Evolutionary conservation across 1,139 yeast species (phyloP).

Genomic region (Suhomyces atakaporum): DNA sequence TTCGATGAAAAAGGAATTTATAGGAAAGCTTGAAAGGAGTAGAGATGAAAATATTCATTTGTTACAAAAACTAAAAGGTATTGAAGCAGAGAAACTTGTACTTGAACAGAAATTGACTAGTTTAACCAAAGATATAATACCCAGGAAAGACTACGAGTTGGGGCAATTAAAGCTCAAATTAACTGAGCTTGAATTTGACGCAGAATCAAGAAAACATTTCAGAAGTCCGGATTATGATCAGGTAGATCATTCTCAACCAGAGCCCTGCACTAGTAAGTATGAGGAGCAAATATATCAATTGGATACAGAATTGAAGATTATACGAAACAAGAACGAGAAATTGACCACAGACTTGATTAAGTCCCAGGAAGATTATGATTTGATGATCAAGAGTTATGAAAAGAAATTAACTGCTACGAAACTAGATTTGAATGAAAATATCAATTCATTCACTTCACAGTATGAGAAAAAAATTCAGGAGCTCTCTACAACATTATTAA

Average conservation of each 20-base stretch:
- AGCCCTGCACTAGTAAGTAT: conserved; percentile 1
- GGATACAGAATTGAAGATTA: conserved; percentile 22
- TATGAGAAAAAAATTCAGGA: conserved; percentile 32
- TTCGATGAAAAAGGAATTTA: conserved; percentile 5
- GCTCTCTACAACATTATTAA: conserved; percentile 28
- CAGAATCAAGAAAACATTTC: background rate
- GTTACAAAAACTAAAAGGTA: background rate
- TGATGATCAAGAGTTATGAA: conserved; percentile 23
- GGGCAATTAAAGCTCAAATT: conserved; percentile 19
- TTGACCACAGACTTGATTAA: conserved; percentile 20
- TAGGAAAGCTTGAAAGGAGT: conserved; percentile 12
- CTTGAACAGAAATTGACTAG: background rate
- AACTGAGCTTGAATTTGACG: conserved; percentile 13
- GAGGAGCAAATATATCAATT: conserved; percentile 25
- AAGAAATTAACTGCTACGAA: conserved; percentile 28
- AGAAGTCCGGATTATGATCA: too few species aligned
- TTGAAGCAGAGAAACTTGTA: background rate
- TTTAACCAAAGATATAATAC: conserved; percentile 13
- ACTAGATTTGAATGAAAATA: conserved; percentile 22
- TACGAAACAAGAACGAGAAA: conserved; percentile 22
- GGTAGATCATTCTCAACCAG: too few species aligned
- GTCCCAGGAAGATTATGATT: conserved; percentile 20
- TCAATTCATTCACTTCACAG: conserved; percentile 15
- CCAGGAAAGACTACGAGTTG: conserved; percentile 30
- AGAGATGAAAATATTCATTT: conserved; percentile 19